Percentiles rank a stretch among this genome's conserved stretches.
Conservation (phyloP, 202 grass and related monocot genomes). For the Eragrostis tef region DNA sequence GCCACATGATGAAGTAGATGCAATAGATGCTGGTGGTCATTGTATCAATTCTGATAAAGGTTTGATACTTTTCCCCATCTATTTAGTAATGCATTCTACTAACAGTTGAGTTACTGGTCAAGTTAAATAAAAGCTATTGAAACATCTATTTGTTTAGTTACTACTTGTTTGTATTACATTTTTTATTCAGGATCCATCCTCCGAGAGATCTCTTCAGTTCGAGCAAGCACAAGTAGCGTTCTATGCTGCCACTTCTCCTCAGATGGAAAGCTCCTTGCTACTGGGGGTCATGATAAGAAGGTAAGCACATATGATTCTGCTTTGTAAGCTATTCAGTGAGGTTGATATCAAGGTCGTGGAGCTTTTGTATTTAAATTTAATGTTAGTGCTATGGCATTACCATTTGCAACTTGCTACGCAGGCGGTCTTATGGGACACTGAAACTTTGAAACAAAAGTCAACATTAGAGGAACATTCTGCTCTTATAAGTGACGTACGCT, state of each 20-base stretch:
- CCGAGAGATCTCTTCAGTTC: conserved; percentile 56
- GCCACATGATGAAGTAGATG: conserved; percentile 52
- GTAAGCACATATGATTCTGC: conserved; percentile 46
- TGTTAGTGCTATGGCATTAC: neutral
- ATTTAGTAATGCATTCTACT: conserved; percentile 19
- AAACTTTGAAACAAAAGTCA: conserved; percentile 68
- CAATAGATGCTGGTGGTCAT: conserved; percentile 53
- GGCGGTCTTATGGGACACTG: conserved; percentile 68
- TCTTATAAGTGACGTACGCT: conserved; percentile 73
- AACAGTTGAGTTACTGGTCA: neutral
- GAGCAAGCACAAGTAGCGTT: conserved; percentile 62
- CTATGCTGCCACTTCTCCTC: conserved; percentile 95
- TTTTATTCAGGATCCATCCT: conserved; percentile 57
- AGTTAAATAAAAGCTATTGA: neutral
- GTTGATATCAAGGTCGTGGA: conserved; percentile 5
- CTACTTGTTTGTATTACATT: conserved; percentile 21
- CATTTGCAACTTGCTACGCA: conserved; percentile 47
- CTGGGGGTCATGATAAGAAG: conserved; percentile 93
- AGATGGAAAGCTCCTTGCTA: conserved; percentile 87
- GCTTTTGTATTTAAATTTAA: neutral
- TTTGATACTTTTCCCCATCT: conserved; percentile 28
- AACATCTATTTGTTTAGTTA: neutral
- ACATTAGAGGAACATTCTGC: conserved; percentile 61
- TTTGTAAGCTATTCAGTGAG: conserved; percentile 31
- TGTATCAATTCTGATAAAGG: conserved; percentile 61